These are phyloP conservation scores for Haplographium delicatum DNA, from an alignment of 495 filamentous ascomycete genomes.

Conservation along the genomic window DNA sequence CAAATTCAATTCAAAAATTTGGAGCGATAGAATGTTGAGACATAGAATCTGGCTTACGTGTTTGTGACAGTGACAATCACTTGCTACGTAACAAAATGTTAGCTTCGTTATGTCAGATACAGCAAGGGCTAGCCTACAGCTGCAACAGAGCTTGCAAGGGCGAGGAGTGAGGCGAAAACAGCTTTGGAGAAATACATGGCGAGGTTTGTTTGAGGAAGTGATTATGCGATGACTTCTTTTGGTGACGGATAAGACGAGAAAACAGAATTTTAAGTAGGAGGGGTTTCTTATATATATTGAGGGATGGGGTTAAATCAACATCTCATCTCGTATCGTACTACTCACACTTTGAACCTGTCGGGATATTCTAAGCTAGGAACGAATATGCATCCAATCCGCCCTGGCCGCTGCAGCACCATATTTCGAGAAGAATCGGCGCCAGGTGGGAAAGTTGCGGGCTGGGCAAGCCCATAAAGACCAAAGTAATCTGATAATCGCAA, in stretches of 20 bases:
- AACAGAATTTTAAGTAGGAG: neutral
- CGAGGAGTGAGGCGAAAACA: neutral
- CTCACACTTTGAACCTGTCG: neutral
- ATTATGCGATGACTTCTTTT: neutral
- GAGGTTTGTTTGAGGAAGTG: neutral
- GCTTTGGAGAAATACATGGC: neutral
- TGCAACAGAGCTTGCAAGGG: neutral
- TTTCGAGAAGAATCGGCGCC: neutral
- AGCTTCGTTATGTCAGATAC: neutral
- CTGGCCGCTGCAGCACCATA: no score
- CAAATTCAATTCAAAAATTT: no score
- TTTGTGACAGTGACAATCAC: conserved; percentile 7
- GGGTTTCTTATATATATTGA: neutral
- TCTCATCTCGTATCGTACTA: neutral
- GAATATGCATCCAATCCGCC: no score
- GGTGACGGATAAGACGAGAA: neutral
- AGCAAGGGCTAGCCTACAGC: neutral
- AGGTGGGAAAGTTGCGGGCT: neutral
- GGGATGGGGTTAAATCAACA: neutral
- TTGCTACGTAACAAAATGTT: neutral
- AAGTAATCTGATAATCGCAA: neutral
- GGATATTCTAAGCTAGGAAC: no score
- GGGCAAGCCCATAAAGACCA: neutral
- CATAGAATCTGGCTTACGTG: no score
- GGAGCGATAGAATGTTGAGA: no score